phyloP scores from a whole-genome alignment of 1,139 yeast genomes.

The Pichia sp. region DNA sequence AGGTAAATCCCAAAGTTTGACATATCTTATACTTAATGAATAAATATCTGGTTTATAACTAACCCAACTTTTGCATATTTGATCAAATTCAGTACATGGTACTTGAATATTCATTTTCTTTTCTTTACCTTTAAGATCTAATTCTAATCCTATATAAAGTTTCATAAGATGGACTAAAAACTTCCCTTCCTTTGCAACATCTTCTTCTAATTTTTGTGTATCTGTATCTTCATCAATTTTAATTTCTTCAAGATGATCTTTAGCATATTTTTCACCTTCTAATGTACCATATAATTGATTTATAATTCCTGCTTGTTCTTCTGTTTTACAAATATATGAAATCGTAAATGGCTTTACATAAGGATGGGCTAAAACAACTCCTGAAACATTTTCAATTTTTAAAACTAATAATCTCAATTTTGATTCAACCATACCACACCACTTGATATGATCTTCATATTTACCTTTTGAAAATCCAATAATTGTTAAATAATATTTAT shows the following conservation, averaged over 20 bases:
- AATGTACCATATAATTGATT: slow-evolving; percentile 28
- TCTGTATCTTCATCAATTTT: slow-evolving; percentile 26
- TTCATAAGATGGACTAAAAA: slow-evolving; percentile 58
- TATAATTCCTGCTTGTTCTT: slow-evolving; percentile 31
- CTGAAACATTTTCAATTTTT: slow-evolving; percentile 70
- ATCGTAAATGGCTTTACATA: slow-evolving; percentile 71
- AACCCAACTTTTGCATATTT: slow-evolving; percentile 68
- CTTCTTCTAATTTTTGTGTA: slow-evolving; percentile 25
- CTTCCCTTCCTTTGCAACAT: slow-evolving; percentile 29
- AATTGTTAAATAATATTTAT: slow-evolving; percentile 80
- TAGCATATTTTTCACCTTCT: slow-evolving; percentile 29
- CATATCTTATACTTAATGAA: slow-evolving; percentile 64
- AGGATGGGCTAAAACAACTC: slow-evolving; percentile 83
- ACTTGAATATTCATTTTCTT: slow-evolving; percentile 79
- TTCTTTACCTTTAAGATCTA: slow-evolving; percentile 45
- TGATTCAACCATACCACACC: slow-evolving; percentile 92
- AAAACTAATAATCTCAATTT: slow-evolving; percentile 73
- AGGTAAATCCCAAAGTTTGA: slow-evolving; percentile 76
- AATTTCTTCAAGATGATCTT: slow-evolving; percentile 22
- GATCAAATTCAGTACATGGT: slow-evolving; percentile 87
- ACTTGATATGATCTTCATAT: slow-evolving; percentile 76
- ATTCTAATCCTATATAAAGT: slow-evolving; percentile 72
- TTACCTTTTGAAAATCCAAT: slow-evolving; percentile 69
- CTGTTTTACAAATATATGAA: slow-evolving; percentile 46
- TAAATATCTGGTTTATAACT: slow-evolving; percentile 57